Percentiles rank a stretch among this genome's conserved stretches.
These are phyloP conservation scores for Lasiosphaeria ovina DNA, from an alignment of 495 filamentous ascomycete species.

Conservation along the genomic window DNA sequence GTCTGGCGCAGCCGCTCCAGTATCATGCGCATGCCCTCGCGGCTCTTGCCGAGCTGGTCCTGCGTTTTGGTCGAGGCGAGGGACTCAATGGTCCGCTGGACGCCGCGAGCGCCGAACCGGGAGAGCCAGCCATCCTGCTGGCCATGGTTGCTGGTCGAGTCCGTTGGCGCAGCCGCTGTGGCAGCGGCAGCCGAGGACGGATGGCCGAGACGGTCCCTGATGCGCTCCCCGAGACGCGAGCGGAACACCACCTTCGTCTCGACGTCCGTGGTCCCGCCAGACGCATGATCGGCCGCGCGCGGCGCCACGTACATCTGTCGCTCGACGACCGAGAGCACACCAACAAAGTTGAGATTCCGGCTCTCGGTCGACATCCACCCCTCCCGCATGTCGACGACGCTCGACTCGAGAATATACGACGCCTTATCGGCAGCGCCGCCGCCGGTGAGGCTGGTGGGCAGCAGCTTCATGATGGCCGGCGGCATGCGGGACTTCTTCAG, in stretches of 20 bases:
- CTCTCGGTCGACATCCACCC: slow-evolving; percentile 87
- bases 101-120: slow-evolving; percentile 70
- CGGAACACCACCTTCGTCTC: slow-evolving; percentile 81
- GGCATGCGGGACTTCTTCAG: slow-evolving; percentile 92
- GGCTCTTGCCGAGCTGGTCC: slow-evolving; percentile 80
- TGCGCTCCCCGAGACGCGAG: slow-evolving; percentile 73
- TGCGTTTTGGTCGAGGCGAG: slow-evolving; percentile 81
- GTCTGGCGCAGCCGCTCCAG: slow-evolving; percentile 74
- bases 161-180: slow-evolving; percentile 7
- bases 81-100: slow-evolving; percentile 86
- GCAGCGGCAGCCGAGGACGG: slow-evolving; percentile 19
- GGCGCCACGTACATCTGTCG: slow-evolving; percentile 70
- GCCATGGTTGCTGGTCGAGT: slow-evolving; percentile 11
- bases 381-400: slow-evolving; percentile 81
- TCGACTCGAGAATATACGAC: slow-evolving; percentile 89
- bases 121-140: slow-evolving; percentile 39
- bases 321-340: slow-evolving; percentile 89
- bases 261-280: slow-evolving; percentile 69
- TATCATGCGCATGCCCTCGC: slow-evolving; percentile 93
- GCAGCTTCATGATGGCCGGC: slow-evolving; percentile 72
- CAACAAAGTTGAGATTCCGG: slow-evolving; percentile 84
- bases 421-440: slow-evolving; percentile 74
- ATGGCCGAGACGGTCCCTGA: slow-evolving; percentile 50
- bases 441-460: slow-evolving; percentile 66
- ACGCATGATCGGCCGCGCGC: slow-evolving; percentile 14